Evolutionary conservation across 164 flowering plant genomes (phyloP), one percentile per base, ranked within the genome.

Genomic region (Malania oleifera): DNA sequence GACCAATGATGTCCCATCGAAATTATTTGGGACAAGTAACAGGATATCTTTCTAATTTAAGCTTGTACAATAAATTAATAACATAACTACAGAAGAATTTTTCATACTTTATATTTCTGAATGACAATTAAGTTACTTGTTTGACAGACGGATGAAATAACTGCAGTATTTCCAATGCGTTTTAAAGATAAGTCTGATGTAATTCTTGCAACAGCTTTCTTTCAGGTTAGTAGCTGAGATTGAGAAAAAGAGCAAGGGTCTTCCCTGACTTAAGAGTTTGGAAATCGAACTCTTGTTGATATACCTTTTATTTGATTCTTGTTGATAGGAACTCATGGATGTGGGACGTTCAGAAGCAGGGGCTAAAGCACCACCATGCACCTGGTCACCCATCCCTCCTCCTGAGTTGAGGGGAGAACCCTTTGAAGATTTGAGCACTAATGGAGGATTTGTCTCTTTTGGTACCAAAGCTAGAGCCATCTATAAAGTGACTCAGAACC

Each of bases 371-470:
- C 97, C 96, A 45, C 77, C 71, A 27, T 87, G 97, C 75, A 65
- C 55, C 63, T 91, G 97, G 96, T 84, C 97, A 51, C 87, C 97
- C 3, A 81, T 91, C 67, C 97, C 97, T 54, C 97, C 96, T 62
- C 77, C 80, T 48, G 96, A 86, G 60, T 65, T 90, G 61, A 82
- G 86, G 74, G 97, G 97, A 65, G 89, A 87, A 61, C 64, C 67
- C 27, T 62, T 86, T n/a, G 67, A 80, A 61, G 96, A 87, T 57
- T 68, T 91, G 64, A 85, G 75, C 70, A 91, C 95, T 29, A 91
- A 87, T 49, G 90, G 86, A 57, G 97, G 97, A 23, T 91, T 90
- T 68, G 82, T 91, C 56, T 77, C 98, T 61, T 89, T 91, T 61
- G 92, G 93, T 91, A 76, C 22, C 0, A 31, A 43, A 39, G 24